Conservation (phyloP, 768 basidiomycete genomes). For the Podaxis mareebaensis region DNA sequence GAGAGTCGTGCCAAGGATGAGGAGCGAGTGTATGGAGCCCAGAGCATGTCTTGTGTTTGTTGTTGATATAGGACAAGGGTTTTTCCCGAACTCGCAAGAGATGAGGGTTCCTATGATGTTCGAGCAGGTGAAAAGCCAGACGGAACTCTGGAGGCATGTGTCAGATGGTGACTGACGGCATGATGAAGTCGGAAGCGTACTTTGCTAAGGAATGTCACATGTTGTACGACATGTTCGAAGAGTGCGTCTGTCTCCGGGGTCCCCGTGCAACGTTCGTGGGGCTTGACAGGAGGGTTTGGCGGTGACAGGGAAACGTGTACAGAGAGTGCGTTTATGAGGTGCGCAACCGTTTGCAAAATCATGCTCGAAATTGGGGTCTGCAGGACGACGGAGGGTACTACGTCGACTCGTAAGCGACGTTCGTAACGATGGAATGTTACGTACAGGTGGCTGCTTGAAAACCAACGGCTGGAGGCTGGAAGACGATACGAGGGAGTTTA, state of each 20-base stretch:
- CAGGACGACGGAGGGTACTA: not conserved
- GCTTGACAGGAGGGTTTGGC: conserved; percentile 38
- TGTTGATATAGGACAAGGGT: not conserved
- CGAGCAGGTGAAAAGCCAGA: conserved; percentile 10
- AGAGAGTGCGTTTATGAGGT: conserved; percentile 30
- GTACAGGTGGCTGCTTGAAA: not conserved
- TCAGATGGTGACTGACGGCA: conserved; percentile 8
- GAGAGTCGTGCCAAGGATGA: conserved; percentile 26
- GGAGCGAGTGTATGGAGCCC: conserved; percentile 7
- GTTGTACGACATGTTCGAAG: conserved; percentile 37
- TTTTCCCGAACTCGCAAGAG: not conserved
- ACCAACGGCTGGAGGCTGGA: not conserved
- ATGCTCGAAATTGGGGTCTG: conserved; percentile 4
- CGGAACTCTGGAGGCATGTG: not conserved
- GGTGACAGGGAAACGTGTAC: conserved; percentile 40
- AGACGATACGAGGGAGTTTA: not conserved
- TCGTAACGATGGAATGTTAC: not conserved
- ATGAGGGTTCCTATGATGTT: not conserved
- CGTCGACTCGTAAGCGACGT: not conserved
- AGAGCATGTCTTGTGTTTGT: not conserved
- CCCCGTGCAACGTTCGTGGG: conserved; percentile 29
- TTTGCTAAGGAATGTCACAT: conserved; percentile 38
- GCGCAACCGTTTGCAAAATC: not conserved
- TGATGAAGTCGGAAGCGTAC: conserved; percentile 29
- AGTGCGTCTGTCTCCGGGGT: conserved; percentile 29